Evolutionary conservation across 1,284 basidiomycete genomes (phyloP).

Genomic region (Bjerkandera adusta): DNA sequence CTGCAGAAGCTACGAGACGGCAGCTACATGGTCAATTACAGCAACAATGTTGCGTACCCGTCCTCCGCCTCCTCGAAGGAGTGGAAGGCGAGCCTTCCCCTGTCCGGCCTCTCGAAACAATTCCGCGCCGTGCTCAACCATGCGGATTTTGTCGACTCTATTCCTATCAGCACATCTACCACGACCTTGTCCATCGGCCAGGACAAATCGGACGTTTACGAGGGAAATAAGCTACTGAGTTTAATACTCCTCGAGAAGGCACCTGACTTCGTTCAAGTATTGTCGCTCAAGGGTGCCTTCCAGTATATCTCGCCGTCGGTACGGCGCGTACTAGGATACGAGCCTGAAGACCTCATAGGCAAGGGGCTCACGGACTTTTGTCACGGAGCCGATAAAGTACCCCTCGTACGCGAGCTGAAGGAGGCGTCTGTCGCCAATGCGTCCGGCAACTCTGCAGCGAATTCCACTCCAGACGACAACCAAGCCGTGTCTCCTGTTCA

Average conservation of each 20-base stretch:
- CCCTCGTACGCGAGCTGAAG: constrained; percentile 91
- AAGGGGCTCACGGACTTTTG: constrained; percentile 77
- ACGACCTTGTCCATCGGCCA: constrained; percentile 26
- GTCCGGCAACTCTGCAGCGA: constrained; percentile 9
- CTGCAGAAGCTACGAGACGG: constrained; percentile 75
- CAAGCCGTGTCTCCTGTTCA: no score
- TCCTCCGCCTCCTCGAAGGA: constrained; percentile 21
- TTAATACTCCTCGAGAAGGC: constrained; percentile 67
- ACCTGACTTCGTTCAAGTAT: constrained; percentile 85
- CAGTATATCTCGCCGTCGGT: constrained; percentile 90
- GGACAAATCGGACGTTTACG: constrained; percentile 28
- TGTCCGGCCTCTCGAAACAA: constrained; percentile 39
- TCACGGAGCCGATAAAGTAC: constrained; percentile 88
- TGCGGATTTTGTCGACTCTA: constrained; percentile 35
- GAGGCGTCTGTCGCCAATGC: constrained; percentile 49
- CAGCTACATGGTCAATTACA: constrained; percentile 63
- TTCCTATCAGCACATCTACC: constrained; percentile 33
- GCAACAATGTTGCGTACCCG: constrained; percentile 19
- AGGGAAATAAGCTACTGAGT: constrained; percentile 49
- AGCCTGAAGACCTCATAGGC: constrained; percentile 80
- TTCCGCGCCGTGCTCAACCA: constrained; percentile 39
- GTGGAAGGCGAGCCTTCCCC: constrained; percentile 33
- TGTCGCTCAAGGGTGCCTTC: constrained; percentile 92
- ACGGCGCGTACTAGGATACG: constrained; percentile 73
- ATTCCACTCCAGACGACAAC: neutral